Base-by-base conservation (phyloP, 129 eudicot genomes). In the Arctium minus region DNA sequence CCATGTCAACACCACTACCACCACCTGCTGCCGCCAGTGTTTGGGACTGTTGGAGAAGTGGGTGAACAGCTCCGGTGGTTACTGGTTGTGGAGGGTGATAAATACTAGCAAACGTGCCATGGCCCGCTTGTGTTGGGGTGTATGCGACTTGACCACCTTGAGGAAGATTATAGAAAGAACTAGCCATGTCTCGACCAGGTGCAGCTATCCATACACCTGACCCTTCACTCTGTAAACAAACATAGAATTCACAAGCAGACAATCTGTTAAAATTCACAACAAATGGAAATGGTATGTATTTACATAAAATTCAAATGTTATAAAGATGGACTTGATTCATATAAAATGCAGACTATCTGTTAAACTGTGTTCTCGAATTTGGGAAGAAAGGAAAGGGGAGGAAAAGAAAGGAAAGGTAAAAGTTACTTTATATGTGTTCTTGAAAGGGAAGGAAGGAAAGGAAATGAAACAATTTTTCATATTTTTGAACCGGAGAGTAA, bases 41-140 rank as follows among this genome's bases (percentile, higher is more conserved):
- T 85, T 89, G 94, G 60, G 98, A 85, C 72, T 91, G 97, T 81
- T 93, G 98, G 53, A 93, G 79, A 82, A 90, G 92, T 8, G 97
- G 97, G 91, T 92, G 98, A 79, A 94, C 88, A 10, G 88, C 85
- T 30, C 86, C 86, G n/a, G 97, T 89, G 39, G 90, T 82, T 27
- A 87, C 92, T 48, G 93, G 89, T 78, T 92, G 98, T 50, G 85
- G 86, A n/a, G 94, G 94, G 80, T 92, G 92, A 76, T 88, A 92
- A 8, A 90, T 77, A 33, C 92, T 88, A 17, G 97, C 77, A 83
- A 89, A 89, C 40, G 87, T 15, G 35, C 92, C 97, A 12, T 94
- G 98, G 82, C 90, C 86, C 10, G 87, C 89, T 85, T 90, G 97
- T 35, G 93, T 76, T 44, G 97, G 93, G 15, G 90, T 18, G 31